Base-by-base conservation (phyloP, 352 stramenopile genomes). In the Globisporangium canariense region DNA sequence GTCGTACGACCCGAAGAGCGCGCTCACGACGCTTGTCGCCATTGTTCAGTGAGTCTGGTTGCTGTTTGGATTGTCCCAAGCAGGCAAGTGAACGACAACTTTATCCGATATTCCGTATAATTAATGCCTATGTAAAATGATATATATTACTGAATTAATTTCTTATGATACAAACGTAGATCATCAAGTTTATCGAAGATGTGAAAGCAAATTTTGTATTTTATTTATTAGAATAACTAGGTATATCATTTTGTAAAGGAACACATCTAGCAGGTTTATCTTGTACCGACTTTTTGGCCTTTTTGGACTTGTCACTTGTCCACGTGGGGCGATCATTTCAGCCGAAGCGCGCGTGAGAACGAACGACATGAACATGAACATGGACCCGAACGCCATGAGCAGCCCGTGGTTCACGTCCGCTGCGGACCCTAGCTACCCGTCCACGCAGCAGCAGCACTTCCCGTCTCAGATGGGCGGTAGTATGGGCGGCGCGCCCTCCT, bases 1-100 rank as follows among this genome's bases (percentile, higher is more conserved):
- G 65, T 93, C 81, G 64, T 93, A 93, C 8, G 84, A 90, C 62
- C 84, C 84, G 65, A 93, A 91, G 40, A 93, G 66, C 28, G 84
- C 83, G 59, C 68, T 83, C 62, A 91, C 78, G 13, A 91, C 79
- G 45, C 51, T 75, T 45, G 71, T 74, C 32, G 76, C 75, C 80
- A 88, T 86, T 8, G 22, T 13, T 64, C 20, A 18, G 5, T 45
- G 32, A 25, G 11, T 11, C 22, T 25, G 32, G 10, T 18, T 28
- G 32, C 18, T 41, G 4, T 36, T 36, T 36, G 32, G 9, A 22
- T 18, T 30, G 38, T 41, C 53, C 11, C 9, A 16, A 16, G 36
- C 8, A 41, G 9, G 9, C 8, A 41, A 41, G 10, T 14, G 36
- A 13, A 41, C 9, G 36, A n/a, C 40, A 6, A 5, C n/a, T 46